Percentiles rank a stretch among this genome's conserved stretches.
Evolutionary conservation across 2,329 filamentous ascomycete species (phyloP).

Genomic region (Aspergillus sp.): DNA sequence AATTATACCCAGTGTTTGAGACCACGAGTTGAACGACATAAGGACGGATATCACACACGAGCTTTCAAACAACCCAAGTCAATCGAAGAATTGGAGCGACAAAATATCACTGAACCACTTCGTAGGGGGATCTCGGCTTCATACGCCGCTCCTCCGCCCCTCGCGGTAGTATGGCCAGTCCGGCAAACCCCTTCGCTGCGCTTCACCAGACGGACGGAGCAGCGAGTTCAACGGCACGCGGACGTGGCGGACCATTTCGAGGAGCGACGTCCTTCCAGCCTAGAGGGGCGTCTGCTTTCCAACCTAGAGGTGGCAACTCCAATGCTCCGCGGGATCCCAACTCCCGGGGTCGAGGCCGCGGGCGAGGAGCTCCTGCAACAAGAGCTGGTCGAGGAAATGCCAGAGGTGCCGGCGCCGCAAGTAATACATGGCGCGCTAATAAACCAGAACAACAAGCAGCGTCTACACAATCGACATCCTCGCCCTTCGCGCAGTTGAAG

Average conservation of each 20-base stretch:
- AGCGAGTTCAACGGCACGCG: conserved; percentile 23
- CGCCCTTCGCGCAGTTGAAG: conserved; percentile 28
- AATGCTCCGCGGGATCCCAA: conserved; percentile 17
- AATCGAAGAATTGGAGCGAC: background rate
- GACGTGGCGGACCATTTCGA: conserved; percentile 23
- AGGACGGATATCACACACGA: background rate
- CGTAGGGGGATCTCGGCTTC: conserved; percentile 14
- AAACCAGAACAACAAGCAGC: conserved; percentile 14
- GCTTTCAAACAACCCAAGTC: background rate
- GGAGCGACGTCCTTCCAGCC: conserved; percentile 18
- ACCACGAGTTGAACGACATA: background rate
- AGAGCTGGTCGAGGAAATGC: conserved; percentile 20
- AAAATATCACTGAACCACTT: background rate
- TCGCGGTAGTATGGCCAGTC: conserved; percentile 32
- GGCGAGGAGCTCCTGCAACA: conserved; percentile 15
- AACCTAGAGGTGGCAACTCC: conserved; percentile 18
- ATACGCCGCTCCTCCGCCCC: conserved; percentile 22
- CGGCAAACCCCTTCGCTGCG: conserved; percentile 29
- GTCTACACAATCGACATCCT: conserved; percentile 10
- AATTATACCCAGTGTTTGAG: background rate
- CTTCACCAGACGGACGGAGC: conserved; percentile 28
- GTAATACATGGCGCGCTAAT: conserved; percentile 20
- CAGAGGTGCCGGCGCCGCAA: conserved; percentile 17
- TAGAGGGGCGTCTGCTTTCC: conserved; percentile 3
- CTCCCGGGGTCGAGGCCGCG: conserved; percentile 24